Evolutionary conservation across 108 stramenopile species (phyloP).

Genomic region (Craspedostauros australis): DNA sequence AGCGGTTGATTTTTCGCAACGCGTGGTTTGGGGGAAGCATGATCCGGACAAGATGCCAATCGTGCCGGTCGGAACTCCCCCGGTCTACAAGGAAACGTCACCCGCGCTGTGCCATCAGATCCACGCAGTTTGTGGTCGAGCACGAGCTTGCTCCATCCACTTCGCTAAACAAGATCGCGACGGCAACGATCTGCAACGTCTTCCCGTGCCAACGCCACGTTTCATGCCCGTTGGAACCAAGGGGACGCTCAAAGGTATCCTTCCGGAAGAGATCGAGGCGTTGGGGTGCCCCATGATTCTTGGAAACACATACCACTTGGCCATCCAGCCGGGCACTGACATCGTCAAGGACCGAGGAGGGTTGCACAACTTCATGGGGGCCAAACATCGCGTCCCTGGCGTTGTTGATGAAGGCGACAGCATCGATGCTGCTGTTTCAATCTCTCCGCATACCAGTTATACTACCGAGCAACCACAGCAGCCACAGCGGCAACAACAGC

Average conservation of each 20-base stretch:
- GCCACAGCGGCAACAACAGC: not conserved
- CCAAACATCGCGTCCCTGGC: constrained; percentile 19
- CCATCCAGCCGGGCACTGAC: constrained; percentile 88
- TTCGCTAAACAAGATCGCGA: constrained; percentile 39
- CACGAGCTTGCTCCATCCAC: constrained; percentile 65
- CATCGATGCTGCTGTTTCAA: not conserved
- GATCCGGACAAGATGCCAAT: constrained; percentile 46
- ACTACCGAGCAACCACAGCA: constrained; percentile 1
- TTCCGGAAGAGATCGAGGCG: constrained; percentile 63
- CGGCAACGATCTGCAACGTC: constrained; percentile 6
- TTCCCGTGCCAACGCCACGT: constrained; percentile 85
- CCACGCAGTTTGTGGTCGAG: constrained; percentile 60
- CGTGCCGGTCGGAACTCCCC: constrained; percentile 35
- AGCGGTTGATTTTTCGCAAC: constrained; percentile 50
- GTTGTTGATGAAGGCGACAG: constrained; percentile 1
- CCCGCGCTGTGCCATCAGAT: constrained; percentile 65
- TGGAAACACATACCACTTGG: constrained; percentile 97
- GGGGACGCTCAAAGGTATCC: constrained; percentile 90
- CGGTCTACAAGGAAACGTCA: constrained; percentile 32
- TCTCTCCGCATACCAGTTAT: not conserved
- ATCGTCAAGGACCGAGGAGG: constrained; percentile 66
- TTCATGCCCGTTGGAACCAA: constrained; percentile 99
- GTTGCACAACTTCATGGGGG: constrained; percentile 90
- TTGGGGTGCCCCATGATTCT: constrained; percentile 84
- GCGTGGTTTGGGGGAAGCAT: constrained; percentile 71